Base-by-base conservation (phyloP, 108 stramenopile species). In the Nitzschia sp. region DNA sequence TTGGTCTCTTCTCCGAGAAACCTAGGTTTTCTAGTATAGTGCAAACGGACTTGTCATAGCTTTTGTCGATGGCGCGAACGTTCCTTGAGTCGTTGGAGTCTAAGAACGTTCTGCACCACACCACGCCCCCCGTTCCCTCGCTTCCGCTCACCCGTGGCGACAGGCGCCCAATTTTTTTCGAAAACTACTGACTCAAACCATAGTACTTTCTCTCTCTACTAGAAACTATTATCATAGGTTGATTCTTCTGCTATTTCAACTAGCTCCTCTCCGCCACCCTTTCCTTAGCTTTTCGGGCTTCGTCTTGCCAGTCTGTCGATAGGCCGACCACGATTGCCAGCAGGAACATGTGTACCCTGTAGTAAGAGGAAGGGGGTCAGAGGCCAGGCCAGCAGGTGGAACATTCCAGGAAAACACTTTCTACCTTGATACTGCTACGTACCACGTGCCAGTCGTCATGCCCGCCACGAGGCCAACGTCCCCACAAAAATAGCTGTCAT, bases 361-460 rank as follows among this genome's bases (percentile, higher is more conserved):
- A n/a, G n/a, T n/a, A n/a, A n/a, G n/a, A n/a, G n/a, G n/a, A n/a
- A n/a, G n/a, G n/a, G n/a, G n/a, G n/a, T n/a, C n/a, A n/a, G n/a
- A n/a, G n/a, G n/a, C n/a, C n/a, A n/a, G n/a, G n/a, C 38, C 38
- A 42, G 38, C 38, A 42, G 38, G 8, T 11, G 38, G 8, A 42
- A 15, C 15, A 42, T 15, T 15, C 38, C 8, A 42, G 8, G 38
- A 42, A 42, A 42, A n/a, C n/a, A n/a, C n/a, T n/a, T n/a, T n/a
- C n/a, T n/a, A n/a, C n/a, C n/a, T 42, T 42, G 15, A 8, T 42
- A 42, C 38, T 15, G 38, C 11, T 42, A 42, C 38, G 8, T 15
- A 42, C 85, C 85, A 86, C 1, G 89, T 90, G 21, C 85, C 89
- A 21, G 70, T 53, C 21, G 81, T 82, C 77, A 86, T 85, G 23